Conservation (phyloP, 179 eudicot species). For the Silene noctiflora region DNA sequence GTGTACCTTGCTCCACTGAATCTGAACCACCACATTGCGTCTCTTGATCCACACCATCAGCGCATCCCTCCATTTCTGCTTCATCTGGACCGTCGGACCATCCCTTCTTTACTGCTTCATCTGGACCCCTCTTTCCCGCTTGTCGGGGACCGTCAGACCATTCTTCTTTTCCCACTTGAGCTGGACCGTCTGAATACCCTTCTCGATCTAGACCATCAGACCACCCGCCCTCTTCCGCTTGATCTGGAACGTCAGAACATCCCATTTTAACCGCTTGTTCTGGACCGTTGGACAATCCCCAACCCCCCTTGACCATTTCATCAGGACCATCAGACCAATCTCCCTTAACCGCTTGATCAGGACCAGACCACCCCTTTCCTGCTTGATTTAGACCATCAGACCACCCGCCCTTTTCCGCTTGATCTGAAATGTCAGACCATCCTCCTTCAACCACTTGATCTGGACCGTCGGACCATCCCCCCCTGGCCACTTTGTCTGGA, state of each 20-base stretch:
- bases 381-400: neutral
- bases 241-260: neutral
- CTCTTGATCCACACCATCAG: conserved; percentile 1
- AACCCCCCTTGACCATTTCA: neutral
- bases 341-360: neutral
- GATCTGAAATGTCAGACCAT: neutral
- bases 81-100: conserved; percentile 3
- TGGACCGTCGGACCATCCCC: neutral
- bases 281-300: neutral
- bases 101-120: neutral
- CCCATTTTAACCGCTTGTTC: neutral
- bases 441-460: neutral
- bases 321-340: conserved; percentile 1
- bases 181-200: conserved; percentile 3
- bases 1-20: conserved; percentile 11
- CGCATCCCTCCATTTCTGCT: neutral
- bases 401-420: neutral
- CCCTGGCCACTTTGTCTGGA: neutral
- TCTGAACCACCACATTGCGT: neutral
- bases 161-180: neutral
- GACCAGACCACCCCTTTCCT: neutral
- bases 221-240: neutral
- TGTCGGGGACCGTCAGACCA: neutral
- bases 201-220: neutral
- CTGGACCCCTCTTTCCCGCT: neutral